Evolutionary conservation across 306 rosid genomes (phyloP).

Genomic region (Lagenaria siceraria): DNA sequence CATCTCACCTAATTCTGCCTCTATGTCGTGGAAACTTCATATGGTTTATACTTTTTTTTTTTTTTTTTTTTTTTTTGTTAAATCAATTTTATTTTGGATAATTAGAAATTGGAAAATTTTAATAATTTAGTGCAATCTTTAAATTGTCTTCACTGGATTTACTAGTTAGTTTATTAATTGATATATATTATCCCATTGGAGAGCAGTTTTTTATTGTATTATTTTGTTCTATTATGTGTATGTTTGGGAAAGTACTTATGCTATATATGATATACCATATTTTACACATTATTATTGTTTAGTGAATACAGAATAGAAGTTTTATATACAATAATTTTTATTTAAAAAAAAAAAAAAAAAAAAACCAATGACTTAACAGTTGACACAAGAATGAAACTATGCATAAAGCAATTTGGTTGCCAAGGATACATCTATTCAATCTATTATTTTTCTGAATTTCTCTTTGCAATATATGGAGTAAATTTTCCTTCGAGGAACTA

Average conservation of each 20-base stretch:
- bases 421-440: too few species aligned
- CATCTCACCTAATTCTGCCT: neutral
- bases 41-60: neutral
- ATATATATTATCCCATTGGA: too few species aligned
- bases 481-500: too few species aligned
- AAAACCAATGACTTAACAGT: too few species aligned
- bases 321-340: too few species aligned
- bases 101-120: neutral
- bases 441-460: neutral
- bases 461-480: too few species aligned
- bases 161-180: too few species aligned
- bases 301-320: too few species aligned
- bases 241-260: neutral
- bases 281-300: neutral
- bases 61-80: neutral
- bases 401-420: neutral
- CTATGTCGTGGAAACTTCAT: neutral
- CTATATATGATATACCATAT: neutral
- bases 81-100: neutral
- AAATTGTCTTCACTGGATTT: neutral
- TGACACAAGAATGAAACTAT: neutral
- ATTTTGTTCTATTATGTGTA: neutral
- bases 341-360: too few species aligned
- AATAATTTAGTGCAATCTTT: neutral
- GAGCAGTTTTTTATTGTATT: neutral